These are phyloP conservation scores for Priceomyces haplophilus DNA, from an alignment of 805 yeast genomes.

Conservation along the genomic window DNA sequence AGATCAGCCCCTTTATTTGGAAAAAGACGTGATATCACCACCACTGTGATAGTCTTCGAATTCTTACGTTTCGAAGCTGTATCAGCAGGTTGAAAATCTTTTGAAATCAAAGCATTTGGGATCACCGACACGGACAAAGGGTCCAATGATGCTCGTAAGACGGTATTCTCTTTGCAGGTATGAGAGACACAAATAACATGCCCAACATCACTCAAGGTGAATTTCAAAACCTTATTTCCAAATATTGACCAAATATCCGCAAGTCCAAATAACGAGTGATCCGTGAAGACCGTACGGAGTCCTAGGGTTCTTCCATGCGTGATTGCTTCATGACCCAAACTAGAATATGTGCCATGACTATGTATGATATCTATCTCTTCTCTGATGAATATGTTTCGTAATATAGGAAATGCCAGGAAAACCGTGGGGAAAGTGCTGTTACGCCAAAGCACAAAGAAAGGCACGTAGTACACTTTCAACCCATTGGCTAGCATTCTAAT, in stretches of 20 bases:
- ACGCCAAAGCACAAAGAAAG: conserved; percentile 74
- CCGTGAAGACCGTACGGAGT: conserved; percentile 85
- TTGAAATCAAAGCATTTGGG: conserved; percentile 91
- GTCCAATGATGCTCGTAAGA: conserved; percentile 76
- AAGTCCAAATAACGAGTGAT: conserved; percentile 94
- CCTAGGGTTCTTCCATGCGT: conserved; percentile 95
- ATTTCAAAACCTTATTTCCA: conserved; percentile 82
- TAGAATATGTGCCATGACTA: conserved; percentile 89
- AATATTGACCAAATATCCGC: conserved; percentile 78
- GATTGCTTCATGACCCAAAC: conserved; percentile 84
- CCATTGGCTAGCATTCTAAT: conserved; percentile 85
- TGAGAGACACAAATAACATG: conserved; percentile 96
- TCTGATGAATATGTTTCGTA: conserved; percentile 80
- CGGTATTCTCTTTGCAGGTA: conserved; percentile 95
- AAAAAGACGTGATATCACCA: conserved; percentile 84
- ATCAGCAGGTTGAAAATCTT: conserved; percentile 58
- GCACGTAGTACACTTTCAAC: conserved; percentile 86
- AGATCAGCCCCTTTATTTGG: conserved; percentile 97
- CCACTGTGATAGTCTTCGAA: conserved; percentile 59
- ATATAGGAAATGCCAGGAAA: conserved; percentile 79
- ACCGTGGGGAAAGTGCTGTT: conserved; percentile 87
- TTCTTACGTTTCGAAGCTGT: conserved; percentile 11
- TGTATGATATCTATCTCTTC: conserved; percentile 88
- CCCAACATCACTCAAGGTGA: conserved; percentile 81
- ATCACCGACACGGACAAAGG: conserved; percentile 82